Base-by-base conservation (phyloP, 2,329 filamentous ascomycete genomes). In the Xylaria sp. region DNA sequence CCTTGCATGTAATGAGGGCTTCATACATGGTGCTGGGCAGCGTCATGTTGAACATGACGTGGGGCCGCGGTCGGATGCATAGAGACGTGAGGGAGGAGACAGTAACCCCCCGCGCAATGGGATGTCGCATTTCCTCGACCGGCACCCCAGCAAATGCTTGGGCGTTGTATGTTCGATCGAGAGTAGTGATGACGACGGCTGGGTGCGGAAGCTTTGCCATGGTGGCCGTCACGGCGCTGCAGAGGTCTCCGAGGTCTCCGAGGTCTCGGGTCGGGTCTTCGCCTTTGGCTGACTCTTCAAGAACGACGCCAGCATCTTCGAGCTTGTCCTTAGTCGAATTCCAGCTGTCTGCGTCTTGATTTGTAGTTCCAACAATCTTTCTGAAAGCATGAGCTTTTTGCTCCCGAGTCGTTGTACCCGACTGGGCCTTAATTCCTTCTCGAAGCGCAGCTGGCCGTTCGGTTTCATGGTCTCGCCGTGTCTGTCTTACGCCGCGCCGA, bases 21-120 rank as follows among this genome's bases (percentile, higher is more conserved):
- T 86, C 82, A 28, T 87, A 80, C 13, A 87, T 89, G 13, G 85
- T 83, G 75, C 86, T 88, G 23, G 87, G 87, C 34, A 84, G 82
- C 28, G 83, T 83, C 58, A 89, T 82, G 78, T 89, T 89, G 81
- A 90, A 89, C 0, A 84, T 85, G 7, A 90, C 78, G 12, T 86
- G 79, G 0, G 87, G 87, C 32, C 78, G 81, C 0, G 87, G 87
- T n/a, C 76, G 72, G 20, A 89, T 81, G 18, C 85, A 83, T 32
- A 90, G 78, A 0, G 86, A 88, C 2, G 87, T 87, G 70, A 90
- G 85, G 1, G 87, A 89, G 7, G 88, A 89, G 81, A 89, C 87
- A 39, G 88, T 89, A 83, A 89, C 87, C 57, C 84, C 87, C 39
- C 84, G 82, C 6, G 76, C 83, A 76, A 50, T 74, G 63, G 69